Percentiles rank a stretch among this genome's conserved stretches.
Conservation (phyloP, 164 flowering plant species). For the Vitis riparia region DNA sequence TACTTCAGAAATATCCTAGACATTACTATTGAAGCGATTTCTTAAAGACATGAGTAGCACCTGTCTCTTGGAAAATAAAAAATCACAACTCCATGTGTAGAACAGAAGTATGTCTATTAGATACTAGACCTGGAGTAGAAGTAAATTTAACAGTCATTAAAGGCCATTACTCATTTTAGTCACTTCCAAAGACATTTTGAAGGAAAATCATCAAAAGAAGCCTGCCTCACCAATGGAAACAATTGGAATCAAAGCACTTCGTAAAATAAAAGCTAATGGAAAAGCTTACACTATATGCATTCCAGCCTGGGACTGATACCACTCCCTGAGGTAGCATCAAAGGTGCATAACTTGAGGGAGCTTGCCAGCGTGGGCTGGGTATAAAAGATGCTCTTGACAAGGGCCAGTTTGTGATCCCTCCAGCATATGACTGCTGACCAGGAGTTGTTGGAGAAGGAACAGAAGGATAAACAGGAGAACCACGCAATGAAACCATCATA, state of each 20-base stretch:
- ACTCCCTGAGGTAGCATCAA: constrained; percentile 85
- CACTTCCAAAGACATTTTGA: neutral
- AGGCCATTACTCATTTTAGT: neutral
- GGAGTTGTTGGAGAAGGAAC: constrained; percentile 76
- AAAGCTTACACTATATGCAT: constrained; percentile 71
- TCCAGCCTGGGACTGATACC: constrained; percentile 89
- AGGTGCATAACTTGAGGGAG: constrained; percentile 84
- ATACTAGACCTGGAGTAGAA: neutral
- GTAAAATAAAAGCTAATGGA: neutral
- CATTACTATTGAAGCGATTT: neutral
- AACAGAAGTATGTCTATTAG: neutral
- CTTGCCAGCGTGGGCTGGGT: constrained; percentile 91
- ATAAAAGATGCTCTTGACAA: constrained; percentile 80
- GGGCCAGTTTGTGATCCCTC: constrained; percentile 71
- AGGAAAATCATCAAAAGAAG: neutral
- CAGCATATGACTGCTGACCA: constrained; percentile 77
- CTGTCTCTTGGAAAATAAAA: too few relatives aligned
- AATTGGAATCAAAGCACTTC: neutral
- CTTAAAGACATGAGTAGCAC: too few relatives aligned
- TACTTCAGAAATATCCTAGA: neutral
- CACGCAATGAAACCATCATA: constrained; percentile 71
- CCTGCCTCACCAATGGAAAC: constrained; percentile 1
- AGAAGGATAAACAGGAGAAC: constrained; percentile 81
- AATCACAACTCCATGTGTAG: neutral
- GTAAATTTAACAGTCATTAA: neutral